These are phyloP conservation scores for Pseudognaphalium luteoalbum DNA, from an alignment of 129 eudicot genomes.

Conservation along the genomic window DNA sequence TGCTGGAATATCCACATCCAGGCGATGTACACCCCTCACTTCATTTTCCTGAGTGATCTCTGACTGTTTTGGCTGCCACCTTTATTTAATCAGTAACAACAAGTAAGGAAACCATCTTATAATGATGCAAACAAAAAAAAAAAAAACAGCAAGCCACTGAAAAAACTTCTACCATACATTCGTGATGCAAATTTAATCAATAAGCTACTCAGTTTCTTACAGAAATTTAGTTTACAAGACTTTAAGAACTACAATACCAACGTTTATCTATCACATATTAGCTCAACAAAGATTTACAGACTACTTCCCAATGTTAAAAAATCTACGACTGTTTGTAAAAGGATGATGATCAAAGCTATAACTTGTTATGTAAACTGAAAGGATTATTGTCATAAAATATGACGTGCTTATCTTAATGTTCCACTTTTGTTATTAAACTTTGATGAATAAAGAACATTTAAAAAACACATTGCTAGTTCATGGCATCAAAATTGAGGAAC, in stretches of 20 bases:
- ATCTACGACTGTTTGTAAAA: no score
- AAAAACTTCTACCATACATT: background rate
- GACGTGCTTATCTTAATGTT: no score
- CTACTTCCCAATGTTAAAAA: no score
- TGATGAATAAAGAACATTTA: no score
- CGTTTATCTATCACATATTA: background rate
- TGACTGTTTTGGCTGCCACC: slow-evolving; percentile 60
- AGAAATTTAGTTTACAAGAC: background rate
- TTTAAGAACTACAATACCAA: background rate
- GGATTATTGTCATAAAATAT: no score
- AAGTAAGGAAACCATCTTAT: background rate
- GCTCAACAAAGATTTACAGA: background rate
- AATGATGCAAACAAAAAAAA: background rate
- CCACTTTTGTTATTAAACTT: no score
- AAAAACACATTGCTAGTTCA: background rate
- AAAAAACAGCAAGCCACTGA: background rate
- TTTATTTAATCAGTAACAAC: slow-evolving; percentile 1
- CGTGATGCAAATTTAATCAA: background rate
- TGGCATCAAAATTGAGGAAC: background rate
- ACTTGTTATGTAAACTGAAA: no score
- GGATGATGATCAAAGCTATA: no score
- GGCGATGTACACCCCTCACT: slow-evolving; percentile 59
- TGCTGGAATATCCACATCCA: slow-evolving; percentile 89
- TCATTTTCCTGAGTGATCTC: slow-evolving; percentile 36
- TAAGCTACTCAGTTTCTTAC: background rate